Conservation (phyloP, 208 protist genomes). For the Wallacemonas sp. region DNA sequence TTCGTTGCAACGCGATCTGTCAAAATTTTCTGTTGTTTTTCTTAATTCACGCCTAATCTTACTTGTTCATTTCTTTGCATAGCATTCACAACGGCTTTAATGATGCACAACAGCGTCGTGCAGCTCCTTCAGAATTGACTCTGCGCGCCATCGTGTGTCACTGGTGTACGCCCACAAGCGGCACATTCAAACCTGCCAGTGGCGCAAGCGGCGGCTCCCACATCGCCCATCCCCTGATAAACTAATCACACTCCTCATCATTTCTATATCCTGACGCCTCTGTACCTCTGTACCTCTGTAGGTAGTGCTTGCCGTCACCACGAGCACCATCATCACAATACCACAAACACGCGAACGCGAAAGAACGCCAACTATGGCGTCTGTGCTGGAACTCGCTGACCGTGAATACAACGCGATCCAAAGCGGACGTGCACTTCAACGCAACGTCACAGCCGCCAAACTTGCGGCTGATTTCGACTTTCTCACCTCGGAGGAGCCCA, state of each 20-base stretch:
- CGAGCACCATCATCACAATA: background rate
- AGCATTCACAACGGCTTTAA: too few species aligned
- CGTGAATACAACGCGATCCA: conserved; percentile 22
- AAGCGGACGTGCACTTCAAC: conserved; percentile 1
- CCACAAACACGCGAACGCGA: background rate
- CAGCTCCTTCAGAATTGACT: too few species aligned
- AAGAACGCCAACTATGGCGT: background rate
- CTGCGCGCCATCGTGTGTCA: too few species aligned
- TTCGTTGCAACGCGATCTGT: background rate
- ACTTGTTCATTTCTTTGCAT: background rate
- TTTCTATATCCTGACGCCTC: too few species aligned
- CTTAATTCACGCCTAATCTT: conserved; percentile 6
- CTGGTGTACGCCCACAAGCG: too few species aligned
- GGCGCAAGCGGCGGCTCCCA: too few species aligned
- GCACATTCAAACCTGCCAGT: too few species aligned
- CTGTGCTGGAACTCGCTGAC: conserved; percentile 18
- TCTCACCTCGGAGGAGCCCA: conserved; percentile 23
- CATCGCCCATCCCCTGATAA: too few species aligned
- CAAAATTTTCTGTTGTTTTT: background rate
- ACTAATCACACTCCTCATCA: too few species aligned
- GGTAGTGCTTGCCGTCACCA: background rate
- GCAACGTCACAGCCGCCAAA: background rate
- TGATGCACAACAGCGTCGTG: too few species aligned
- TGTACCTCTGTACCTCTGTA: too few species aligned
- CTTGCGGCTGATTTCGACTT: conserved; percentile 54